Conservation (phyloP, 139 green algal species). For the Zygnema cylindricum region DNA sequence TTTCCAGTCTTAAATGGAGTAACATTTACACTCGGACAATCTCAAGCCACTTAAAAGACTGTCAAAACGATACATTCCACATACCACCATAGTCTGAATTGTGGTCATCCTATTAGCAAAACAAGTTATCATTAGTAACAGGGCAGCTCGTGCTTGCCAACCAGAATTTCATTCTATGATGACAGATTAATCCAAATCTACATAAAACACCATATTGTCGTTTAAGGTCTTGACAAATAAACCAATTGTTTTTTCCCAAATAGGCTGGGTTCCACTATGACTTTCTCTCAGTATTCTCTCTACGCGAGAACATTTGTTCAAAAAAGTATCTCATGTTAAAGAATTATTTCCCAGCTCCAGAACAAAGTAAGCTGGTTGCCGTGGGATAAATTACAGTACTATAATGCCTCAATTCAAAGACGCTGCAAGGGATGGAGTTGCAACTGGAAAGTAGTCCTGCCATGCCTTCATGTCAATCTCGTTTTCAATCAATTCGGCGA, state of each 20-base stretch:
- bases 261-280: neutral
- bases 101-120: neutral
- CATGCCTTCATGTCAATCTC: conserved; percentile 82
- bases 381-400: neutral
- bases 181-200: too few relatives aligned
- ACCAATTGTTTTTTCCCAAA: neutral
- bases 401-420: neutral
- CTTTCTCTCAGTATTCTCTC: too few relatives aligned
- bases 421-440: conserved; percentile 6
- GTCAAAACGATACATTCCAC: neutral
- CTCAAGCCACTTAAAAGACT: neutral
- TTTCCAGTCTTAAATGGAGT: neutral
- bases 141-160: neutral
- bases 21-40: neutral
- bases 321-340: too few relatives aligned
- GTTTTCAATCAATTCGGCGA: conserved; percentile 79
- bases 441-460: conserved; percentile 78
- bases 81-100: neutral
- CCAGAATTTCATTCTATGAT: neutral
- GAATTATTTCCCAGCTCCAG: neutral
- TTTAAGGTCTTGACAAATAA: neutral
- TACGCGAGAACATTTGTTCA: too few relatives aligned
- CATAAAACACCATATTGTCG: neutral
- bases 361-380: neutral
- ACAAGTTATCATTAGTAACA: neutral